Evolutionary conservation across 2,329 filamentous ascomycete species (phyloP).

Genomic region (Fusarium vanettenii): DNA sequence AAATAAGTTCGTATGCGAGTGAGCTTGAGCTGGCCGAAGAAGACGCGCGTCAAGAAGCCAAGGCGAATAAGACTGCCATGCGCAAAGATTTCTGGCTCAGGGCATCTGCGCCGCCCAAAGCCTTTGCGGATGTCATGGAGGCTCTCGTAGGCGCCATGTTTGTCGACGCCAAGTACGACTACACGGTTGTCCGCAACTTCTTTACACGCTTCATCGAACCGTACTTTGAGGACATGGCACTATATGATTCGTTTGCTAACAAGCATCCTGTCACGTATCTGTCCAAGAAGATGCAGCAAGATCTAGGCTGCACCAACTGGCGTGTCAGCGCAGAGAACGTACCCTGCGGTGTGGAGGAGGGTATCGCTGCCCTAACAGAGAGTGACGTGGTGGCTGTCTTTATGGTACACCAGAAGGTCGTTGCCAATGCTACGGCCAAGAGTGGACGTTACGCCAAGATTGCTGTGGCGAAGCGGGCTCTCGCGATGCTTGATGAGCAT

Average conservation of each 20-base stretch:
- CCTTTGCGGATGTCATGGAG: conserved; percentile 87
- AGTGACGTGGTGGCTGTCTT: conserved; percentile 76
- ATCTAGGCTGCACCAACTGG: conserved; percentile 73
- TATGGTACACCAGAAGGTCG: conserved; percentile 77
- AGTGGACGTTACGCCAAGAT: conserved; percentile 81
- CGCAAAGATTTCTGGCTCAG: conserved; percentile 76
- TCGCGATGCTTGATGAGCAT: conserved; percentile 60
- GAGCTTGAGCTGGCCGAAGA: conserved; percentile 66
- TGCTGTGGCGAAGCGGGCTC: conserved; percentile 69
- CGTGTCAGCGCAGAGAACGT: conserved; percentile 64
- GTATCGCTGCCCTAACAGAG: conserved; percentile 50
- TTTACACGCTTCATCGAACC: conserved; percentile 79
- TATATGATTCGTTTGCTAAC: conserved; percentile 89
- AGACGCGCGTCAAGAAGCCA: conserved; percentile 48
- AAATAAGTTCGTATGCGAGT: conserved; percentile 65
- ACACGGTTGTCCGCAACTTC: conserved; percentile 77
- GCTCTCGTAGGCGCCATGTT: conserved; percentile 91
- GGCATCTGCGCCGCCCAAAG: conserved; percentile 74
- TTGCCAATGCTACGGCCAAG: conserved; percentile 70
- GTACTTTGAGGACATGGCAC: conserved; percentile 86
- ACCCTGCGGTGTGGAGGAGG: conserved; percentile 54
- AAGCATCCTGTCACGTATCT: conserved; percentile 86
- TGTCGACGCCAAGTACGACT: conserved; percentile 87
- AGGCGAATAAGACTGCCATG: conserved; percentile 44
- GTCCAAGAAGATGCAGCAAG: conserved; percentile 69